Conservation (phyloP, 805 yeast genomes). For the Alloascoidea africana region DNA sequence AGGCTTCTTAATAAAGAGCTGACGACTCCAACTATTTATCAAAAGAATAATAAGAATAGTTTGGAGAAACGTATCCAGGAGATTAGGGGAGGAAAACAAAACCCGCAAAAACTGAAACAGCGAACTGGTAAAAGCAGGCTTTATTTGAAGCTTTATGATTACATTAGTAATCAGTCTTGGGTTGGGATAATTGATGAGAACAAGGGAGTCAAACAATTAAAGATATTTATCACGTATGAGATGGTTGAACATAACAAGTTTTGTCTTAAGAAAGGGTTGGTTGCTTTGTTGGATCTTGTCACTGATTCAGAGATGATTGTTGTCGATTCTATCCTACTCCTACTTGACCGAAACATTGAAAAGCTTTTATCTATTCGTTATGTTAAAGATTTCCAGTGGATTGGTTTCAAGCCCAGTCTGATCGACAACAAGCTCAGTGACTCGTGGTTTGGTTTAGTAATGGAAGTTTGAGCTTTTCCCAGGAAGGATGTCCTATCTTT, state of each 20-base stretch:
- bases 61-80: not conserved
- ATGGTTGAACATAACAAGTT: not conserved
- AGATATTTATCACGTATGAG: constrained; percentile 1
- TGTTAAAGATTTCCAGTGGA: constrained; percentile 1
- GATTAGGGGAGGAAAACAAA: not conserved
- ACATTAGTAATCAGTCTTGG: not conserved
- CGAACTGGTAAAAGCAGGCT: not conserved
- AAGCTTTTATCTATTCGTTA: not conserved
- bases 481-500: too few relatives aligned
- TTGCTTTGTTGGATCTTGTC: constrained; percentile 1
- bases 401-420: not conserved
- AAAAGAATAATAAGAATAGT: not conserved
- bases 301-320: not conserved
- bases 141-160: not conserved
- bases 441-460: not conserved
- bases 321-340: not conserved
- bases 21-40: not conserved
- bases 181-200: not conserved
- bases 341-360: constrained; percentile 1
- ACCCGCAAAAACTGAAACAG: too few relatives aligned
- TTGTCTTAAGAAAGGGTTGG: not conserved
- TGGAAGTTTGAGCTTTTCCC: not conserved
- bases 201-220: not conserved
- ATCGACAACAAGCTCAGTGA: not conserved
- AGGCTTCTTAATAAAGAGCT: constrained; percentile 1